Percentiles rank a stretch among this genome's conserved stretches.
These are phyloP conservation scores for Pterocarpus santalinus DNA, from an alignment of 306 rosid genomes.

Conservation along the genomic window DNA sequence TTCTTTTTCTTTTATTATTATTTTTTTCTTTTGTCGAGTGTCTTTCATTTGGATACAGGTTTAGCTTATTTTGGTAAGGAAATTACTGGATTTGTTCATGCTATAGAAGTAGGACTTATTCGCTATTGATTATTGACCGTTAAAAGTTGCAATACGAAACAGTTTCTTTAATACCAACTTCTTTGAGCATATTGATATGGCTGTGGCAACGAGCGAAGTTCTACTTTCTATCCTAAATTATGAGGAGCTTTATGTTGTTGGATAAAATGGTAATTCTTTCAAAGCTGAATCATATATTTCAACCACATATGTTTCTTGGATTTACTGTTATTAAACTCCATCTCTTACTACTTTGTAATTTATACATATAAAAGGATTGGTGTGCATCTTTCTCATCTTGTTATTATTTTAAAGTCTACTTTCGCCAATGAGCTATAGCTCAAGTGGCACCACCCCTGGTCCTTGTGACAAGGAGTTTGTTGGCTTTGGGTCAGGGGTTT, in stretches of 20 bases:
- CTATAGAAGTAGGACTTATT: neutral
- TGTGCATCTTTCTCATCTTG: constrained; percentile 31
- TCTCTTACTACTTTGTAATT: neutral
- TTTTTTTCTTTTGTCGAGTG: neutral
- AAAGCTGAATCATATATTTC: constrained; percentile 26
- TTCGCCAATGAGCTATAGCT: too few species aligned
- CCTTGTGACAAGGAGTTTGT: too few species aligned
- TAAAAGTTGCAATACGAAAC: neutral
- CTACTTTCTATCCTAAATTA: neutral
- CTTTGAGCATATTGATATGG: constrained; percentile 1
- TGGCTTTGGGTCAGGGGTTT: too few species aligned
- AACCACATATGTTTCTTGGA: constrained; percentile 7
- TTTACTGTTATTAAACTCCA: constrained; percentile 16
- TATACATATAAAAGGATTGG: constrained; percentile 10
- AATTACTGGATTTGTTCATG: neutral
- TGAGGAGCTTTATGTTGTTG: constrained; percentile 21
- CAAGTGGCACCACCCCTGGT: too few species aligned
- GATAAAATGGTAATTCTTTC: constrained; percentile 33
- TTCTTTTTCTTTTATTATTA: neutral
- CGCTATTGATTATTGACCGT: neutral
- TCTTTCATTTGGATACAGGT: constrained; percentile 29
- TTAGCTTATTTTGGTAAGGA: constrained; percentile 9
- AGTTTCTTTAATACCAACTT: neutral
- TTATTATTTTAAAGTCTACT: constrained; percentile 5
- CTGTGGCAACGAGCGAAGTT: constrained; percentile 13